Conservation (phyloP, 148 eudicot species). For the Cornus controversa region DNA sequence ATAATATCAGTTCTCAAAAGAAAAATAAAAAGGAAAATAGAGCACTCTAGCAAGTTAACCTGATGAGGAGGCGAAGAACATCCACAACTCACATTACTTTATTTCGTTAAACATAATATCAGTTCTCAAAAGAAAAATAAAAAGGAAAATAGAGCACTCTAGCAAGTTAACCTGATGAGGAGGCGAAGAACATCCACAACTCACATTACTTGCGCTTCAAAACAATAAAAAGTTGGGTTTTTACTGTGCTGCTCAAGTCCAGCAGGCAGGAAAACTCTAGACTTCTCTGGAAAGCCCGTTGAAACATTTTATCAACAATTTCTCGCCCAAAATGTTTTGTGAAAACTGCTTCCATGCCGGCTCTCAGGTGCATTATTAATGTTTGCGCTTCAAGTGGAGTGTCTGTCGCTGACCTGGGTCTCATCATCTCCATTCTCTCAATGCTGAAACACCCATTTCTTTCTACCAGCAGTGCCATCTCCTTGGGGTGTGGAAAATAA, state of each 20-base stretch:
- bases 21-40: too few species aligned
- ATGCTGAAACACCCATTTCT: slow-evolving; percentile 16
- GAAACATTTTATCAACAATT: slow-evolving; percentile 11
- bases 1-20: too few species aligned
- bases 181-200: too few species aligned
- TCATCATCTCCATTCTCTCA: slow-evolving; percentile 2
- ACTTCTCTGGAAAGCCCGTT: neutral
- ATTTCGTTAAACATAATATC: too few species aligned
- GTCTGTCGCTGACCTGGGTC: neutral
- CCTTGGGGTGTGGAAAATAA: slow-evolving; percentile 3
- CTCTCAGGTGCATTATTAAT: neutral
- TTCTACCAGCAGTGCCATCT: neutral
- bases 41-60: too few species aligned
- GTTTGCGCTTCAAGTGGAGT: neutral
- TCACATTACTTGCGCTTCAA: slow-evolving; percentile 10
- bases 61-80: too few species aligned
- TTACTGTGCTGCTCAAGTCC: neutral
- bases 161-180: too few species aligned
- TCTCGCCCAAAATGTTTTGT: slow-evolving; percentile 7
- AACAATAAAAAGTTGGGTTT: slow-evolving; percentile 8
- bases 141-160: too few species aligned
- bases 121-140: too few species aligned
- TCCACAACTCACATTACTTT: too few species aligned
- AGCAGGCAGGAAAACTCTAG: neutral
- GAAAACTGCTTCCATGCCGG: slow-evolving; percentile 1